A percentile compares a stretch with the other conserved stretches of the same genome.
Conservation (phyloP, 208 protist species). For the Crithidia expoeki region DNA sequence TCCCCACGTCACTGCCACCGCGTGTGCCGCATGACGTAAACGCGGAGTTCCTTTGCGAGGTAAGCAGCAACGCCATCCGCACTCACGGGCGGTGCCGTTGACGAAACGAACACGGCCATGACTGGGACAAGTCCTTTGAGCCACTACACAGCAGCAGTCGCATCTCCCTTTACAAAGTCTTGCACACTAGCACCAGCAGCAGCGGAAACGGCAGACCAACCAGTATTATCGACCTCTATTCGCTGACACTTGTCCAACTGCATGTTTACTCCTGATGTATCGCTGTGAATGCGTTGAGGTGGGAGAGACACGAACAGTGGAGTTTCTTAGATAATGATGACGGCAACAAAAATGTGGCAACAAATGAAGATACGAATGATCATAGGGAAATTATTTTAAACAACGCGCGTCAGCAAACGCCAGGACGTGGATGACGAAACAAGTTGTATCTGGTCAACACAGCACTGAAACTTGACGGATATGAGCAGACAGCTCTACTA, state of each 20-base stretch:
- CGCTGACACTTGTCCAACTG: neutral
- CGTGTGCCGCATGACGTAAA: too few species aligned
- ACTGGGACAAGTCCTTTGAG: too few species aligned
- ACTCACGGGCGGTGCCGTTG: too few species aligned
- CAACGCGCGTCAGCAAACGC: neutral
- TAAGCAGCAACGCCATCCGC: too few species aligned
- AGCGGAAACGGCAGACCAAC: neutral
- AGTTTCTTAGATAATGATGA: neutral
- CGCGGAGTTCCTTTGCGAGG: too few species aligned
- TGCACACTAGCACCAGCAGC: neutral
- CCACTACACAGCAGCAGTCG: too few species aligned
- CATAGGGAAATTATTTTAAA: neutral
- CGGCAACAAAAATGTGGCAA: neutral
- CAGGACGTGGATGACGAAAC: neutral
- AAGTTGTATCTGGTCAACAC: neutral
- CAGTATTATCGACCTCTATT: neutral
- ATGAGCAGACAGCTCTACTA: neutral
- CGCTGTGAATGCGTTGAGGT: slow-evolving; percentile 3
- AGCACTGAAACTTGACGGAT: neutral
- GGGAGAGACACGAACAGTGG: neutral
- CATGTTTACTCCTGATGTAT: slow-evolving; percentile 2
- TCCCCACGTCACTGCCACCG: too few species aligned
- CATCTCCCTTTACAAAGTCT: too few species aligned
- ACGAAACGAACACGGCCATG: too few species aligned
- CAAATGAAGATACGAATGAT: too few species aligned